Conservation (phyloP, 2,329 filamentous ascomycete genomes). For the Coleophoma eucalyptorum region DNA sequence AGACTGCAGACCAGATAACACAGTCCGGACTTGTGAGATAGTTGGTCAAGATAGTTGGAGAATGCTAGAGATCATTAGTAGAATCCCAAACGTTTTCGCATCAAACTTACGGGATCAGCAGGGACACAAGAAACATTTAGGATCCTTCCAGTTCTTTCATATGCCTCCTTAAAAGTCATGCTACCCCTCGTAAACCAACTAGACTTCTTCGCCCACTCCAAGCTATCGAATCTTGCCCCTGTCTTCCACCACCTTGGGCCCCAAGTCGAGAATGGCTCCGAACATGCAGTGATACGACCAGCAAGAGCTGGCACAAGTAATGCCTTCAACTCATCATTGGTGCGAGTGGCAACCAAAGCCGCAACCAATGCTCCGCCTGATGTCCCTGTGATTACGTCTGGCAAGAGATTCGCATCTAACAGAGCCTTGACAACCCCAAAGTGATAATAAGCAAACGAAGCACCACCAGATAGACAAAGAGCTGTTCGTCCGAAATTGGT, state of each 20-base stretch:
- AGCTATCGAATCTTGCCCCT: slow-evolving; percentile 87
- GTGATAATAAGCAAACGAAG: slow-evolving; percentile 95
- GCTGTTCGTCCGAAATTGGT: slow-evolving; percentile 92
- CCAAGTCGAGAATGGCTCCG: slow-evolving; percentile 75
- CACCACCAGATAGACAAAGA: slow-evolving; percentile 87
- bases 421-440: slow-evolving; percentile 89
- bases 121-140: slow-evolving; percentile 96
- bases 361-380: slow-evolving; percentile 91
- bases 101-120: slow-evolving; percentile 62
- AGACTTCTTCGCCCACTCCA: slow-evolving; percentile 83
- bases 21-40: slow-evolving; percentile 94
- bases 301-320: slow-evolving; percentile 86
- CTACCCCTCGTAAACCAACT: slow-evolving; percentile 90
- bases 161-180: slow-evolving; percentile 92
- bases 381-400: slow-evolving; percentile 93
- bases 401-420: slow-evolving; percentile 79
- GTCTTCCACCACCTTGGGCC: slow-evolving; percentile 83
- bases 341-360: slow-evolving; percentile 81
- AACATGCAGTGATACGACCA: slow-evolving; percentile 77
- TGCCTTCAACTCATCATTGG: slow-evolving; percentile 83
- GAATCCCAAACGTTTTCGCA: slow-evolving; percentile 3
- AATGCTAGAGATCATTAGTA: slow-evolving; percentile 46
- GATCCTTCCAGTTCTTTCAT: slow-evolving; percentile 87
- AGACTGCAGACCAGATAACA: slow-evolving; percentile 95
- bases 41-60: slow-evolving; percentile 85